phyloP scores from a whole-genome alignment of 495 filamentous ascomycete species.

The Corynascus novoguineensis region DNA sequence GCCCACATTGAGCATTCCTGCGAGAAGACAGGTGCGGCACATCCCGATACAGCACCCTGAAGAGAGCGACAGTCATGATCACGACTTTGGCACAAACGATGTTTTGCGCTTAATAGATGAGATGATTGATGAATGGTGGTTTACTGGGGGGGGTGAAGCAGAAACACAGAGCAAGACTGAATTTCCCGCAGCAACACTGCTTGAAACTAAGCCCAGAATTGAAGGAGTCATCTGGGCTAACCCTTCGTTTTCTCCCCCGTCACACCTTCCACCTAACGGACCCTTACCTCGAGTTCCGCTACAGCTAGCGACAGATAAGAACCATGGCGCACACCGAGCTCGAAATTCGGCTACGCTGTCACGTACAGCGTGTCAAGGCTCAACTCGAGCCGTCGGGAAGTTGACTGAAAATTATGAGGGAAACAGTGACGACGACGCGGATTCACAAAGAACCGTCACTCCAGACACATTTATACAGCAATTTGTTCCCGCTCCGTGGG shows the following conservation, averaged over 20 bases:
- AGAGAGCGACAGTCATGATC: neutral
- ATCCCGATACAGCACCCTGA: neutral
- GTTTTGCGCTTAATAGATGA: constrained; percentile 3
- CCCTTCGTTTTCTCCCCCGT: neutral
- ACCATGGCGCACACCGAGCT: neutral
- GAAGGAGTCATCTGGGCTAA: neutral
- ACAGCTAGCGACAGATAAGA: neutral
- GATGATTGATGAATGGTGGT: neutral
- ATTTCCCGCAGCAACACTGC: neutral
- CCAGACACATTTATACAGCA: neutral
- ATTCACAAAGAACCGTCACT: neutral
- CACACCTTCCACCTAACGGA: neutral
- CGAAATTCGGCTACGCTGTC: neutral
- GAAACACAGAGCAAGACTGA: neutral
- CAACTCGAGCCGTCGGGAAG: neutral
- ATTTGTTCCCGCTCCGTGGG: neutral
- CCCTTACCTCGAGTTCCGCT: neutral
- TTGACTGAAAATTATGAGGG: neutral
- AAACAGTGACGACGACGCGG: neutral
- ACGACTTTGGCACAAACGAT: neutral
- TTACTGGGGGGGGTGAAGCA: neutral
- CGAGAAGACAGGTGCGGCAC: neutral
- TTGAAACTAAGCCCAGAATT: neutral
- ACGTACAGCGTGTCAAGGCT: neutral
- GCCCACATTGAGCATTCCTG: neutral